Conservation (phyloP, 108 stramenopile species). For the Stephanodiscus minutulus region DNA sequence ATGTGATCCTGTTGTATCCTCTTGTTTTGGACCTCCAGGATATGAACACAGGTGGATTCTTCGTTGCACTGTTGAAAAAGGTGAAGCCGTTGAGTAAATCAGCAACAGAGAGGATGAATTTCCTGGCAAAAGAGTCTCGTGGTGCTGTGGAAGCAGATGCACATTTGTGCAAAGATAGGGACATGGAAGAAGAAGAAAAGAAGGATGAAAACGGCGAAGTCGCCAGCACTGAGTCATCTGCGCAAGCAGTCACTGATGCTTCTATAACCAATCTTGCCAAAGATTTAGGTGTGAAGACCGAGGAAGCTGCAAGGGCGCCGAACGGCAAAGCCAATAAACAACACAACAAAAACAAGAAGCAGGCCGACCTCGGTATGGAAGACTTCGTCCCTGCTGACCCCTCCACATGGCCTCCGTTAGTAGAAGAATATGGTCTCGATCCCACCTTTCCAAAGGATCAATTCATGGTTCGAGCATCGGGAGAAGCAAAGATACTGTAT, state of each 20-base stretch:
- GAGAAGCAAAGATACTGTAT: slow-evolving; percentile 78
- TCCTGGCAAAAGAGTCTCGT: slow-evolving; percentile 34
- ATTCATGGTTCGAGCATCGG: slow-evolving; percentile 71
- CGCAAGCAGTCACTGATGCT: slow-evolving; percentile 4
- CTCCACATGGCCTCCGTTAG: slow-evolving; percentile 58
- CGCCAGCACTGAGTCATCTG: slow-evolving; percentile 8
- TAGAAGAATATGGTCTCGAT: slow-evolving; percentile 73
- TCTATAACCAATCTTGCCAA: slow-evolving; percentile 21
- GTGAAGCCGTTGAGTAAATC: slow-evolving; percentile 64
- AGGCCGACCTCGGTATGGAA: slow-evolving; percentile 56
- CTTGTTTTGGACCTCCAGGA: slow-evolving; percentile 47
- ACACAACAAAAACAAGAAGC: slow-evolving; percentile 43
- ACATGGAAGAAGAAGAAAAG: slow-evolving; percentile 18
- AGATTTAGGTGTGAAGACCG: slow-evolving; percentile 1
- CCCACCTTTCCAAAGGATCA: slow-evolving; percentile 68
- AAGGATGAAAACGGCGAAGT: slow-evolving; percentile 11
- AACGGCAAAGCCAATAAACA: slow-evolving; percentile 35
- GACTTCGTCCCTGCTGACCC: slow-evolving; percentile 71
- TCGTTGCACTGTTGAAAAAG: slow-evolving; percentile 92
- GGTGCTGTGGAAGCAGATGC: slow-evolving; percentile 27
- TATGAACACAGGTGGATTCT: slow-evolving; percentile 98
- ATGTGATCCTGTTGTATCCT: neutral
- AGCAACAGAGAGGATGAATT: slow-evolving; percentile 43
- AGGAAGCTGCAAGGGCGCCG: slow-evolving; percentile 27
- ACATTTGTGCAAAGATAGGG: slow-evolving; percentile 12